Conservation (phyloP, 495 filamentous ascomycete genomes). For the Penicillium canescens region DNA sequence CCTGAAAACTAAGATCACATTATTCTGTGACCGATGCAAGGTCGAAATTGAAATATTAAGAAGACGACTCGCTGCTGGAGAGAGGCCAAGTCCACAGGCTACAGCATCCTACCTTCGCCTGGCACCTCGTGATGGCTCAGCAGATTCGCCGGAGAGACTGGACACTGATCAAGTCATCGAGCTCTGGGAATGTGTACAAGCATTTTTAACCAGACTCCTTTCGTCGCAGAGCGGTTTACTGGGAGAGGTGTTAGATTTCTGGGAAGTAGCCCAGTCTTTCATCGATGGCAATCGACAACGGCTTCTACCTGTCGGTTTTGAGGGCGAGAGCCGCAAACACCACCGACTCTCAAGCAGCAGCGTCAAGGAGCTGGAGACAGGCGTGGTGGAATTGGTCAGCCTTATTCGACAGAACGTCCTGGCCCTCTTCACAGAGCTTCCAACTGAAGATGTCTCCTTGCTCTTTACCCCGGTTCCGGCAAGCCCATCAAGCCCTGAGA, state of each 20-base stretch:
- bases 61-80: slow-evolving; percentile 70
- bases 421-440: slow-evolving; percentile 83
- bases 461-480: slow-evolving; percentile 77
- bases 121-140: slow-evolving; percentile 60
- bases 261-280: slow-evolving; percentile 89
- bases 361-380: slow-evolving; percentile 70
- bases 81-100: slow-evolving; percentile 65
- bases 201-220: slow-evolving; percentile 67
- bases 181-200: slow-evolving; percentile 82
- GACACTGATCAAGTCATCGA: slow-evolving; percentile 79
- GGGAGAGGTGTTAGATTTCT: slow-evolving; percentile 88
- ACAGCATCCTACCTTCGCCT: slow-evolving; percentile 73
- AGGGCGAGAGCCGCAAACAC: slow-evolving; percentile 79
- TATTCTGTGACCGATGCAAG: slow-evolving; percentile 76
- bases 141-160: slow-evolving; percentile 54
- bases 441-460: slow-evolving; percentile 83
- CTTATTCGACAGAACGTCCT: slow-evolving; percentile 77
- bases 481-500: slow-evolving; percentile 68
- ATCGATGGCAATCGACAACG: slow-evolving; percentile 83
- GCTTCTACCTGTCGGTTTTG: slow-evolving; percentile 77
- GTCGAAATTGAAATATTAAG: slow-evolving; percentile 91
- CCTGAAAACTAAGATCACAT: slow-evolving; percentile 77
- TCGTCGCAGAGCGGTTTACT: slow-evolving; percentile 74
- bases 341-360: slow-evolving; percentile 77
- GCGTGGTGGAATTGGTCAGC: slow-evolving; percentile 75